Evolutionary conservation across 2,329 filamentous ascomycete species (phyloP).

Genomic region (Diaporthe eres): DNA sequence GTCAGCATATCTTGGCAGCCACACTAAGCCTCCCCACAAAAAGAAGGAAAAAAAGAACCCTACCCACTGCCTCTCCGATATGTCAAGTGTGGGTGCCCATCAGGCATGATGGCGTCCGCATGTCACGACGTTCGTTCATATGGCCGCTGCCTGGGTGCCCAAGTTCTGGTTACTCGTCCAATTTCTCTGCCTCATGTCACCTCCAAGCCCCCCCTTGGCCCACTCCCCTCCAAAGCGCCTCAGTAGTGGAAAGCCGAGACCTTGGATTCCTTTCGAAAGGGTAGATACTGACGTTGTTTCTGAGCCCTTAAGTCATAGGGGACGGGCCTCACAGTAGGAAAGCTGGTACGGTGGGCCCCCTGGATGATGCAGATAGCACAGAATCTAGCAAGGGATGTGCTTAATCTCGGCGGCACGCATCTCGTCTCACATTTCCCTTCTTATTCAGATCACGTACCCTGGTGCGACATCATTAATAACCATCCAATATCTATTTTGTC

Average conservation of each 20-base stretch:
- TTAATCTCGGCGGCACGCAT: background rate
- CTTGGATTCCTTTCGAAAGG: background rate
- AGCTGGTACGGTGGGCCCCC: background rate
- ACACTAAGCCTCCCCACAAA: background rate
- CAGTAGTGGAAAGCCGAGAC: background rate
- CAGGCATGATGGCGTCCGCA: background rate
- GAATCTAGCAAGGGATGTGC: background rate
- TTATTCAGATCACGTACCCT: background rate
- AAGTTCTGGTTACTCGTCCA: background rate
- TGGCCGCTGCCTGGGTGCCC: too few relatives aligned
- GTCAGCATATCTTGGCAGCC: slow-evolving; percentile 1
- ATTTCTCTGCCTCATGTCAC: too few relatives aligned
- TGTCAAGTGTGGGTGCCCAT: background rate
- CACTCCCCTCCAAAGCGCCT: background rate
- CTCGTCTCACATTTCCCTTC: background rate
- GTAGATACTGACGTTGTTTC: background rate
- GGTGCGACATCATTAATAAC: background rate
- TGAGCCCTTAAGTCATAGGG: background rate
- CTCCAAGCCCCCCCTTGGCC: background rate
- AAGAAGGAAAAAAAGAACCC: background rate
- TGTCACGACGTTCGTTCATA: background rate
- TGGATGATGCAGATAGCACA: background rate
- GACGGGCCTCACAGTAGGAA: background rate
- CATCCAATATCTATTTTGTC: background rate
- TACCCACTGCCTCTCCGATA: background rate